Base-by-base conservation (phyloP, 1,284 basidiomycete species). In the Somion occarium region DNA sequence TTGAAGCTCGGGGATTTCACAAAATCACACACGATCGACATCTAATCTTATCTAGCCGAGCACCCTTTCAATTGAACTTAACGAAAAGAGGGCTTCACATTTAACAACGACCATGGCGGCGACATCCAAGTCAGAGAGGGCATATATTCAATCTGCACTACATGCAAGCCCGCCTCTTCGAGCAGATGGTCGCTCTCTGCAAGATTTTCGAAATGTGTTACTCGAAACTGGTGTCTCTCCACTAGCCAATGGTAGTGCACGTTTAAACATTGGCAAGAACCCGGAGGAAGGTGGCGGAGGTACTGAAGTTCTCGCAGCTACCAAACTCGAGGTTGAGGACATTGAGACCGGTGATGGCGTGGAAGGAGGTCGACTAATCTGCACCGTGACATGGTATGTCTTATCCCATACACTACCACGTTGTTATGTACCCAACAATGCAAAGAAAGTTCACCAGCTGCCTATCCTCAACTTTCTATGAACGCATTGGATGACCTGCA, bases 211-310 rank as follows among this genome's bases (percentile, higher is more conserved):
- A 26, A 66, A 75, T 0, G 76, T 91, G 38, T 70, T 78, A 5
- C 75, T 93, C n/a, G 82, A 89, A 65, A 88, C 85, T 0, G 86
- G 85, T 23, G 76, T 88, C 1, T 79, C 82, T 19, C 84, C 88
- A 2, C 73, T 89, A 3, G 85, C 89, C 22, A 91, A 89, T 56
- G 90, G 90, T 12, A 90, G 87, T 55, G 88, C 87, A 7, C 76
- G 79, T 18, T 69, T 90, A 3, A 81, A 73, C 53, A 77, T 91
- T 20, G 88, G 87, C 2, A 74, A 76, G 53, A 73, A 73, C 53
- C 67, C 74, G 3, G 69, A 78, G 39, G 79, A 81, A 46, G 76
- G 75, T 3, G 75, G 78, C 3, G 85, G 83, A 3, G 80, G 83
- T 0, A 88, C 86, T 0, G 85, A 87, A 56, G 72, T 88, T 3